Evolutionary conservation across 352 stramenopile genomes (phyloP).

Genomic region (Pythium rhizo-oryzae): DNA sequence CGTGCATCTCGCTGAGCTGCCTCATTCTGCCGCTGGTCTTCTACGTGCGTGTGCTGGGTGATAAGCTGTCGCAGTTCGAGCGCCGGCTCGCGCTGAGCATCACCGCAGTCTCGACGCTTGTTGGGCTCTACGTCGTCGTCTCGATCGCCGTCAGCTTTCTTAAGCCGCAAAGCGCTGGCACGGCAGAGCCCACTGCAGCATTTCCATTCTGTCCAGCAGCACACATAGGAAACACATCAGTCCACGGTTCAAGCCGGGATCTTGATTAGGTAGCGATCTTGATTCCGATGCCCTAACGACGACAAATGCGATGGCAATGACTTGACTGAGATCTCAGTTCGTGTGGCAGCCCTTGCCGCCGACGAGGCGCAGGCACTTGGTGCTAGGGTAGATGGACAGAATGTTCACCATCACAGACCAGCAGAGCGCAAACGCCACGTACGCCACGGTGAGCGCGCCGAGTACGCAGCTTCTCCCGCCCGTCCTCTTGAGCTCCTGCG

Average conservation of each 20-base stretch:
- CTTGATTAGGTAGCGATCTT: not conserved
- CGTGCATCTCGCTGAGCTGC: conserved; percentile 51
- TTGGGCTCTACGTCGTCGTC: conserved; percentile 30
- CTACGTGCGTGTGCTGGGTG: conserved; percentile 33
- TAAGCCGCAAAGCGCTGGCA: not conserved
- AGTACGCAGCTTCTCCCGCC: not conserved
- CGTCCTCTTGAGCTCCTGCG: conserved; percentile 10
- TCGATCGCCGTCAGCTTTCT: conserved; percentile 9
- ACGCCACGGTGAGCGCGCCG: conserved; percentile 15
- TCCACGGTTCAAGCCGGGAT: not conserved
- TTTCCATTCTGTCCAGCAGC: conserved; percentile 24
- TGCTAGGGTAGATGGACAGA: conserved; percentile 24
- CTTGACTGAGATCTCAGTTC: not conserved
- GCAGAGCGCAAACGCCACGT: conserved; percentile 15
- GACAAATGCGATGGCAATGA: no score
- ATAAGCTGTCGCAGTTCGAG: conserved; percentile 20
- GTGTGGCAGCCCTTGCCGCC: conserved; percentile 22
- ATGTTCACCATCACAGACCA: conserved; percentile 26
- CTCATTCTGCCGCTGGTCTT: conserved; percentile 44
- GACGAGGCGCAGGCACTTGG: conserved; percentile 27
- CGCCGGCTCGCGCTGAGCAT: conserved; percentile 18
- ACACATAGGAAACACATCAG: not conserved
- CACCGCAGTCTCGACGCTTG: conserved; percentile 4
- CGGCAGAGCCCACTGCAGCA: no score
- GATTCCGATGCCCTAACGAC: not conserved